Base-by-base conservation (phyloP, 1,139 yeast species). In the Pichia sp. region DNA sequence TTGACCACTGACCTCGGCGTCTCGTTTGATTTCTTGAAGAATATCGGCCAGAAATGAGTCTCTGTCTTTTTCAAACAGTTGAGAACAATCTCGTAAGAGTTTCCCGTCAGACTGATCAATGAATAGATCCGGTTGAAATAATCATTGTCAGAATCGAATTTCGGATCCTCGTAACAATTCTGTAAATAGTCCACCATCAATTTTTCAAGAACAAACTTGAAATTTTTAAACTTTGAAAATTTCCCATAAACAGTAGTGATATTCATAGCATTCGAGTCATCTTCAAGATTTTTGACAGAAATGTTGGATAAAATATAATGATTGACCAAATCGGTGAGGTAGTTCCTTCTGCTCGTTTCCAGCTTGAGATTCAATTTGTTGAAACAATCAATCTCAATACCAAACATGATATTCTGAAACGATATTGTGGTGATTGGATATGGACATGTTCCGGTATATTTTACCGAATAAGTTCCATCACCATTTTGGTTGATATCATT, bases 41-140 rank as follows among this genome's bases (percentile, higher is more conserved):
- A 71, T 23, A 69, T 69, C 15, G 73, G 69, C 92, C 92, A 85
- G 60, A 80, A 79, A 52, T 78, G 77, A 26, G 78, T 75, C 62
- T 85, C 93, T 16, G 84, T 84, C 62, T 86, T 85, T 57, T 90
- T 75, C 34, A 87, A 72, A 65, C 70, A 63, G 50, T 67, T 69
- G 48, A 69, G 54, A 19, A 67, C 62, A 8, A 70, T 64, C 15
- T 65, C 61, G 49, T 65, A 66, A 38, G 62, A 63, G 16, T 53
- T 54, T 2, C 81, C 72, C 60, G 72, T 67, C 60, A 67, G 61
- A 5, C 53, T 56, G 11, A 69, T 67, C 50, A 70, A 58, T 44
- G 63, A 63, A 19, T 62, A 57, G 36, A 70, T 55, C 49, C 66
- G 63, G 4, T 57, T 57, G 52, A 69, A 68, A 52, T 67, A 67